Conservation (phyloP, 2,329 filamentous ascomycete genomes). For the Pseudogymnoascus sp. region DNA sequence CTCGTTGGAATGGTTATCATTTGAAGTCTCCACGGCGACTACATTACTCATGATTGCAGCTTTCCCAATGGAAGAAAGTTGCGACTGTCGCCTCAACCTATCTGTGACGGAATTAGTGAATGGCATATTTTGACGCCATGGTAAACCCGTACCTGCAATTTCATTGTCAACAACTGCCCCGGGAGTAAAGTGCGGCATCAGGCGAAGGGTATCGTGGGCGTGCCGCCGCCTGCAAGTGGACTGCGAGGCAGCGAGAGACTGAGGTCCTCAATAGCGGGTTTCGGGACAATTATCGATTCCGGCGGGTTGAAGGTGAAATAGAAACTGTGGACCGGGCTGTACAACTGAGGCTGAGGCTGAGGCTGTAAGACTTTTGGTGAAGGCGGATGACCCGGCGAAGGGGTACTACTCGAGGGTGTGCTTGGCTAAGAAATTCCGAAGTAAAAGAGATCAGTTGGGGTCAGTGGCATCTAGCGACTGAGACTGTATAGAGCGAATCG, state of each 20-base stretch:
- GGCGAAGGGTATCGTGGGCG: not conserved
- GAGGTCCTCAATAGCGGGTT: conserved; percentile 8
- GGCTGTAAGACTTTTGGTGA: not conserved
- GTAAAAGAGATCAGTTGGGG: not conserved
- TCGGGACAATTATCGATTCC: not conserved
- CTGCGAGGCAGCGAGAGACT: conserved; percentile 5
- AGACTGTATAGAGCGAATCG: not conserved
- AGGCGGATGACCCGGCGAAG: not conserved
- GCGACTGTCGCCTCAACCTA: conserved; percentile 1
- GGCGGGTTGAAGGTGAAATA: not conserved
- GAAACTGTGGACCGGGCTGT: not conserved
- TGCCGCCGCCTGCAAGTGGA: conserved; percentile 7
- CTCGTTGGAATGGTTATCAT: conserved; percentile 23
- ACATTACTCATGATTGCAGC: conserved; percentile 18
- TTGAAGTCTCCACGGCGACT: conserved; percentile 25
- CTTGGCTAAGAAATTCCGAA: not conserved
- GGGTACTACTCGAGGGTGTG: not conserved
- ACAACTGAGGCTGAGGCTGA: not conserved
- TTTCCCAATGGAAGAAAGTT: conserved; percentile 4
- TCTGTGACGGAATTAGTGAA: not conserved
- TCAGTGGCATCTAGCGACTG: not conserved
- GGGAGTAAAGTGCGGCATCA: conserved; percentile 2
- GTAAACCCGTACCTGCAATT: not conserved
- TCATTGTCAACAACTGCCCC: conserved; percentile 7
- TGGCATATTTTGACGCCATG: not conserved